phyloP scores from a whole-genome alignment of 1,139 yeast species.

The Geotrichum candidum region DNA sequence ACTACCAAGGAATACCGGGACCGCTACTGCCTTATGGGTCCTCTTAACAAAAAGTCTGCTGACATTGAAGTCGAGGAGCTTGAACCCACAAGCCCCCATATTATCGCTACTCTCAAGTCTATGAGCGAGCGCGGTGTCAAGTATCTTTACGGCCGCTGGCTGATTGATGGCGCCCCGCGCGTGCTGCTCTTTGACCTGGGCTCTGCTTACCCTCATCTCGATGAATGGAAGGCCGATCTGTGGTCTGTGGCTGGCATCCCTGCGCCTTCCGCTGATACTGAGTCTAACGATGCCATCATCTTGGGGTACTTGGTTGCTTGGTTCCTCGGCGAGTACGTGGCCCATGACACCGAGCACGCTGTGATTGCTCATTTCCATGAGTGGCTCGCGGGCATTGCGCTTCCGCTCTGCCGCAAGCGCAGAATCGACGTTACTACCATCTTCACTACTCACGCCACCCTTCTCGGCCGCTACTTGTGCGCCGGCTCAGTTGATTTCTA shows the following conservation, averaged over 20 bases:
- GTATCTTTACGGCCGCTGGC: slow-evolving; percentile 91
- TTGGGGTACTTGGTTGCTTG: slow-evolving; percentile 93
- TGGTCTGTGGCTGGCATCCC: slow-evolving; percentile 94
- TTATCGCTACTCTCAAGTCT: slow-evolving; percentile 47
- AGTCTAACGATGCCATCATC: slow-evolving; percentile 86
- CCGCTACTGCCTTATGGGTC: slow-evolving; percentile 83
- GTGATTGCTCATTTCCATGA: slow-evolving; percentile 94
- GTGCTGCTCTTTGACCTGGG: slow-evolving; percentile 82
- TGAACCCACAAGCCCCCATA: slow-evolving; percentile 52
- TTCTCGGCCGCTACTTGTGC: slow-evolving; percentile 89
- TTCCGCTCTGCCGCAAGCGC: slow-evolving; percentile 87
- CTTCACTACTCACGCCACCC: slow-evolving; percentile 95
- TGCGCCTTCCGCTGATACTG: slow-evolving; percentile 80
- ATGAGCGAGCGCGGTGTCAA: slow-evolving; percentile 77
- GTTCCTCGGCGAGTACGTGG: slow-evolving; percentile 91
- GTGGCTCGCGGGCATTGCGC: slow-evolving; percentile 96
- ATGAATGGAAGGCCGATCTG: slow-evolving; percentile 91
- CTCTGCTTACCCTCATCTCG: slow-evolving; percentile 61
- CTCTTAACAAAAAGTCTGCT: slow-evolving; percentile 73
- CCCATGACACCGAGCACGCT: slow-evolving; percentile 75
- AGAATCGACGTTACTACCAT: slow-evolving; percentile 90
- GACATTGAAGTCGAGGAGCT: slow-evolving; percentile 91
- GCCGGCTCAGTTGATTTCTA: slow-evolving; percentile 96
- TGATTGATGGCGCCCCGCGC: slow-evolving; percentile 94
- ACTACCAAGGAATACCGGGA: slow-evolving; percentile 91